Evolutionary conservation across 2,329 filamentous ascomycete genomes (phyloP).

Genomic region (Pyrenophora seminiperda): DNA sequence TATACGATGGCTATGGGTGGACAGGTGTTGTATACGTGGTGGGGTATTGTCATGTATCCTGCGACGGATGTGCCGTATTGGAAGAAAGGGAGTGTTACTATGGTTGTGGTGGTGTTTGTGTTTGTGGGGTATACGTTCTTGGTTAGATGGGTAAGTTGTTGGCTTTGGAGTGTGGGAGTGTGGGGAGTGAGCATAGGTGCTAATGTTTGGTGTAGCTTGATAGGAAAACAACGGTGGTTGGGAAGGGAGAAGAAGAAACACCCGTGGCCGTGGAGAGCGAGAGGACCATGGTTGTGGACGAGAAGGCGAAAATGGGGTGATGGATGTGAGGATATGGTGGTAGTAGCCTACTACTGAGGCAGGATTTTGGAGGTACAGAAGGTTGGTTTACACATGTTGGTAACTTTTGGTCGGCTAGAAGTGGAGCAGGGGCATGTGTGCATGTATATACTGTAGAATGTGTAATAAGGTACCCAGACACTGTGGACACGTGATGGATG

Average conservation of each 20-base stretch:
- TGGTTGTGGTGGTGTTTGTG: conserved; percentile 36
- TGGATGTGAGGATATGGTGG: background rate
- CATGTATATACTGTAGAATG: too few relatives aligned
- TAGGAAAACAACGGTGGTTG: background rate
- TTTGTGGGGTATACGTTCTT: conserved; percentile 18
- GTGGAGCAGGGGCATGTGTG: too few relatives aligned
- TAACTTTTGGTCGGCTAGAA: too few relatives aligned
- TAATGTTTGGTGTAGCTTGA: conserved; percentile 6
- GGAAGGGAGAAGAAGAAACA: background rate
- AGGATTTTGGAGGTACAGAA: too few relatives aligned
- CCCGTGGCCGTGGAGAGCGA: background rate
- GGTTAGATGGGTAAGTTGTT: conserved; percentile 25
- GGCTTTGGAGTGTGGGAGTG: background rate
- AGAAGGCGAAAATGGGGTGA: background rate
- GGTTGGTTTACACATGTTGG: too few relatives aligned
- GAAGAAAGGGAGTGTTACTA: conserved; percentile 45
- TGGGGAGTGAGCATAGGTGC: background rate
- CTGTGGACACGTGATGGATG: too few relatives aligned
- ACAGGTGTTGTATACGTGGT: conserved; percentile 51
- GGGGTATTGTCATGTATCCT: conserved; percentile 53
- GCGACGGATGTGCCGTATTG: conserved; percentile 52
- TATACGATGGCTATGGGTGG: conserved; percentile 48
- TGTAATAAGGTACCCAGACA: too few relatives aligned
- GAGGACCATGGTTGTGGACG: background rate
- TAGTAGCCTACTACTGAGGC: too few relatives aligned